Evolutionary conservation across 768 basidiomycete genomes (phyloP).

Genomic region (Russula lepida): DNA sequence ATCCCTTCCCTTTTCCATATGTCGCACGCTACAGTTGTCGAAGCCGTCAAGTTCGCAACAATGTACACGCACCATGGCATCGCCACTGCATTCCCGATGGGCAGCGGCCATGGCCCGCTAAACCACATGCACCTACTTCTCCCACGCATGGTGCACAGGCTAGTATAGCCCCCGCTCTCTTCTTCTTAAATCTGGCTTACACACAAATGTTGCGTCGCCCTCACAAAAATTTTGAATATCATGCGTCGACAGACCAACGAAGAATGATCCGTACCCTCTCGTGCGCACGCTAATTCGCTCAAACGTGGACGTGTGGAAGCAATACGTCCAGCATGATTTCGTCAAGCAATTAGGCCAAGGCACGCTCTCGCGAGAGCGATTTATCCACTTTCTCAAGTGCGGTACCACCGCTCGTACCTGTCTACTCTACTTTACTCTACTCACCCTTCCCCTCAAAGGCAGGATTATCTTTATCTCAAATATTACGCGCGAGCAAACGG

Average conservation of each 20-base stretch:
- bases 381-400: constrained; percentile 80
- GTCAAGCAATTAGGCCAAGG: constrained; percentile 69
- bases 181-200: background rate
- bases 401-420: constrained; percentile 17
- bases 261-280: constrained; percentile 58
- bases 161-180: constrained; percentile 29
- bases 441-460: constrained; percentile 34
- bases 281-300: constrained; percentile 53
- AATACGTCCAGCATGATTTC: constrained; percentile 79
- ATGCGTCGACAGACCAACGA: constrained; percentile 37
- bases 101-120: constrained; percentile 73
- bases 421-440: background rate
- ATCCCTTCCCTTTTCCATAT: background rate
- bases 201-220: background rate
- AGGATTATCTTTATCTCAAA: constrained; percentile 73
- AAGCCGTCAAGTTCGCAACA: constrained; percentile 53
- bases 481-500: constrained; percentile 82
- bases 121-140: constrained; percentile 70
- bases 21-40: constrained; percentile 34
- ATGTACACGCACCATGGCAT: constrained; percentile 73
- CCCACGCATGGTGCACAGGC: constrained; percentile 44
- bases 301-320: constrained; percentile 51
- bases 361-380: constrained; percentile 53
- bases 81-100: constrained; percentile 55
- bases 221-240: background rate